A percentile compares a stretch with the other conserved stretches of the same genome.
Conservation (phyloP, 805 yeast genomes). For the Lachancea waltii region DNA sequence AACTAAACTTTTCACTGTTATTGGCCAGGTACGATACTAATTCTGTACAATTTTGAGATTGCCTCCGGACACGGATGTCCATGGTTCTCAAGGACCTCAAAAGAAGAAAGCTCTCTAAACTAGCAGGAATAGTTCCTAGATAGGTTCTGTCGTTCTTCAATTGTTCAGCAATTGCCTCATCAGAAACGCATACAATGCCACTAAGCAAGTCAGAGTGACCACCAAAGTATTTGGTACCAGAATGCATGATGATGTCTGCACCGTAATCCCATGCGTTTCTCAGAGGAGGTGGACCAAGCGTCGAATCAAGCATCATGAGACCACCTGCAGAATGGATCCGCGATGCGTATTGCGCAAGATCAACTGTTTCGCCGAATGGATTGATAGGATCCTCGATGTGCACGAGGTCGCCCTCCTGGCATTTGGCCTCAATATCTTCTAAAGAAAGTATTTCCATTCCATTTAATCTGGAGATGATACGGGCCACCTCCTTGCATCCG, state of each 20-base stretch:
- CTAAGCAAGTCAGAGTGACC: slow-evolving; percentile 93
- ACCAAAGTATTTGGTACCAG: slow-evolving; percentile 89
- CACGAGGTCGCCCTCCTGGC: slow-evolving; percentile 60
- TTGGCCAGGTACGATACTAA: slow-evolving; percentile 55
- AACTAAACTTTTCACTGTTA: slow-evolving; percentile 39
- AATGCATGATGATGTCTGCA: slow-evolving; percentile 85
- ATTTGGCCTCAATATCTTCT: slow-evolving; percentile 43
- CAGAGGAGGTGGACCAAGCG: slow-evolving; percentile 91
- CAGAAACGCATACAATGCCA: slow-evolving; percentile 69
- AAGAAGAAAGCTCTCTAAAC: slow-evolving; percentile 67
- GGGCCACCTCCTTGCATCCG: slow-evolving; percentile 70
- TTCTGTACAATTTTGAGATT: slow-evolving; percentile 53
- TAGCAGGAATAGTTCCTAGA: slow-evolving; percentile 75
- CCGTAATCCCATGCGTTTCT: slow-evolving; percentile 76
- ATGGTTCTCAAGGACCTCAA: slow-evolving; percentile 77
- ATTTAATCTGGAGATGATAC: slow-evolving; percentile 53
- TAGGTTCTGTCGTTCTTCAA: slow-evolving; percentile 58
- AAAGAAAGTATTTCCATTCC: slow-evolving; percentile 45
- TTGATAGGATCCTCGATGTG: slow-evolving; percentile 87
- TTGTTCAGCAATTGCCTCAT: slow-evolving; percentile 37
- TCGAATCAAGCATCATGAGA: slow-evolving; percentile 64
- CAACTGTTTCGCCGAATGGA: slow-evolving; percentile 66
- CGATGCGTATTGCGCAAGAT: slow-evolving; percentile 55
- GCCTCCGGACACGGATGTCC: slow-evolving; percentile 63
- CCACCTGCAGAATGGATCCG: slow-evolving; percentile 79